Evolutionary conservation across 2,329 filamentous ascomycete species (phyloP).

Genomic region (Fusarium cyanostomum): DNA sequence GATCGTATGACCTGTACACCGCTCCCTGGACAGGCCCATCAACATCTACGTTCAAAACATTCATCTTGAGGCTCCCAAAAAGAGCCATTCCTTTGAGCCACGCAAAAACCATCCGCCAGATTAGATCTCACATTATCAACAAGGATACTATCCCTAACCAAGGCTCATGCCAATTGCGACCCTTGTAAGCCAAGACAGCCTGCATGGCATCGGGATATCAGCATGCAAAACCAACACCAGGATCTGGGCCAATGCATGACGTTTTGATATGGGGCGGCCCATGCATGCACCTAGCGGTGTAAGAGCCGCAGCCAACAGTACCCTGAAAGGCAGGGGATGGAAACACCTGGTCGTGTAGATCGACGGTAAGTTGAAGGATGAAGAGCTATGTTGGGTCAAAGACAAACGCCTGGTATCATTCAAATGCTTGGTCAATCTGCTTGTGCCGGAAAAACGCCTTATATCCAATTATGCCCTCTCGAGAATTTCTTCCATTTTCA

Average conservation of each 20-base stretch:
- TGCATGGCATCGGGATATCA: not conserved
- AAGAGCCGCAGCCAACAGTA: not conserved
- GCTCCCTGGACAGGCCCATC: no score
- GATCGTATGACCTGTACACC: no score
- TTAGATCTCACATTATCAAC: no score
- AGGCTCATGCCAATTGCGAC: not conserved
- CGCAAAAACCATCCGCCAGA: no score
- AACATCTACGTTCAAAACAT: no score
- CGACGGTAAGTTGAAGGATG: not conserved
- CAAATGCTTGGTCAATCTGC: conserved; percentile 22
- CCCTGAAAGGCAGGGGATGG: not conserved
- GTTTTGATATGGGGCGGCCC: not conserved
- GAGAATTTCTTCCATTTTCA: conserved; percentile 1
- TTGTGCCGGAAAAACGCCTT: conserved; percentile 16
- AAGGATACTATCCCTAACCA: not conserved
- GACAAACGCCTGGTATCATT: conserved; percentile 18
- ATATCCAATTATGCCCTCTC: conserved; percentile 15
- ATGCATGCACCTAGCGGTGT: not conserved
- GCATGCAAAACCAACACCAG: not conserved
- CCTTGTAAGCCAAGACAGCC: conserved; percentile 10
- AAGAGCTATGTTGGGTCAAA: not conserved
- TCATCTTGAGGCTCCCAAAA: no score
- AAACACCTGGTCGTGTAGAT: conserved; percentile 2
- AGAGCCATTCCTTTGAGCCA: no score
- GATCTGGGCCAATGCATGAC: not conserved